These are phyloP conservation scores for Jaltomata sinuosa DNA, from an alignment of 257 asterid species.

Conservation along the genomic window DNA sequence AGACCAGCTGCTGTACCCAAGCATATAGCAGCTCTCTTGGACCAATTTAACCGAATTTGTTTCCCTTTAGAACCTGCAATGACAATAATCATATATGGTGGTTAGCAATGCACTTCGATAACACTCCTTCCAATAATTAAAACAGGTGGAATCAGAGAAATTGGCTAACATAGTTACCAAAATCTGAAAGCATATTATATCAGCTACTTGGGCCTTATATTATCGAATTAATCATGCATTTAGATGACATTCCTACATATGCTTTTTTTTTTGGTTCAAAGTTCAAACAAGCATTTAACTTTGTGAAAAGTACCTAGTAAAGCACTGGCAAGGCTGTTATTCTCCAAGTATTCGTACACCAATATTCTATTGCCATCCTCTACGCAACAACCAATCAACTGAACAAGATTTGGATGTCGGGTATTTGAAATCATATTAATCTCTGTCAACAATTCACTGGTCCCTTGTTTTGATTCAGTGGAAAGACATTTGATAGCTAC, in stretches of 20 bases:
- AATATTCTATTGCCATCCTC: slow-evolving; percentile 52
- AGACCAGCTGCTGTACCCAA: slow-evolving; percentile 73
- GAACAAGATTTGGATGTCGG: slow-evolving; percentile 65
- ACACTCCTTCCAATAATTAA: not conserved
- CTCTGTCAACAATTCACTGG: slow-evolving; percentile 66
- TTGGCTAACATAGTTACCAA: not conserved
- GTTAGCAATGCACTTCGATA: not conserved
- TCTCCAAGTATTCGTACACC: slow-evolving; percentile 76
- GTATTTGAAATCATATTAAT: slow-evolving; percentile 52
- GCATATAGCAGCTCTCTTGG: slow-evolving; percentile 63
- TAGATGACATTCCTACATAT: too few species aligned
- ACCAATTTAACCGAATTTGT: slow-evolving; percentile 42
- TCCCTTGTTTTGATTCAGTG: slow-evolving; percentile 73
- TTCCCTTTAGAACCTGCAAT: slow-evolving; percentile 42
- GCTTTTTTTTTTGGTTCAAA: not conserved
- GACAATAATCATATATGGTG: not conserved
- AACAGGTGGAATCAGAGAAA: not conserved
- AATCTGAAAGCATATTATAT: not conserved
- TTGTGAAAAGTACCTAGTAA: slow-evolving; percentile 42
- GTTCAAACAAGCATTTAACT: not conserved
- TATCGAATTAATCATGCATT: not conserved
- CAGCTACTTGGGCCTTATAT: not conserved
- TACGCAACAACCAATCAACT: slow-evolving; percentile 63
- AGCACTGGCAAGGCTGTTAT: slow-evolving; percentile 71
- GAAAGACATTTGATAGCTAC: slow-evolving; percentile 82